These are phyloP conservation scores for Podospora pseudopauciseta DNA, from an alignment of 495 filamentous ascomycete species.

Conservation along the genomic window DNA sequence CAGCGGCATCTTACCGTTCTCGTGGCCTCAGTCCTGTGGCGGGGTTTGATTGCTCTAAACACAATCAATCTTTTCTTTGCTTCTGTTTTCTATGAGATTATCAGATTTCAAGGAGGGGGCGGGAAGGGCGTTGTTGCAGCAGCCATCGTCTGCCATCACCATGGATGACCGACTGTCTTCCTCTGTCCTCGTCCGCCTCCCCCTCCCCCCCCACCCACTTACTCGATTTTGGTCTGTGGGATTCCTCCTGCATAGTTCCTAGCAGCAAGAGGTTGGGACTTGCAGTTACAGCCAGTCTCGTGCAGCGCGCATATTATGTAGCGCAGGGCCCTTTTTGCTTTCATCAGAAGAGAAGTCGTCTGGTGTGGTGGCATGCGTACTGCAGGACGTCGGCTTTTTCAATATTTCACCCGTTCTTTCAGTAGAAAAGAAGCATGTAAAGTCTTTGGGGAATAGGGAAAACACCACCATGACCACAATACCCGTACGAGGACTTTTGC, in stretches of 20 bases:
- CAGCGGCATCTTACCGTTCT: not conserved
- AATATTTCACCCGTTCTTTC: not conserved
- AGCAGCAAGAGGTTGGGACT: constrained; percentile 2
- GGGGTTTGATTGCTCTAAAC: not conserved
- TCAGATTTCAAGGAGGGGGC: constrained; percentile 10
- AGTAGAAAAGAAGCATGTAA: not conserved
- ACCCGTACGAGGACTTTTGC: not conserved
- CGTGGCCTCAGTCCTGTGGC: not conserved
- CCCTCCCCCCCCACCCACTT: not conserved
- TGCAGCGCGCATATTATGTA: constrained; percentile 1
- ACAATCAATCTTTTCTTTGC: not conserved
- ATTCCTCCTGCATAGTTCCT: constrained; percentile 2
- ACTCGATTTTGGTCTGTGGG: not conserved
- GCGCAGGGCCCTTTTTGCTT: not conserved
- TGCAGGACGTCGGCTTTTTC: not conserved
- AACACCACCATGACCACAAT: not conserved
- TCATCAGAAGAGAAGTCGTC: not conserved
- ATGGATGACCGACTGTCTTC: not conserved
- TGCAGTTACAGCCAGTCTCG: not conserved
- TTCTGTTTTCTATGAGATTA: not conserved
- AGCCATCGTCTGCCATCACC: constrained; percentile 1
- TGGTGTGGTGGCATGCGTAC: constrained; percentile 1
- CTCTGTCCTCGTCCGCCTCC: not conserved
- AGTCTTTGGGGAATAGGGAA: not conserved
- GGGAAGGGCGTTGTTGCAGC: constrained; percentile 7